These are phyloP conservation scores for Coemansia sp. DNA, from an alignment of 371 early-diverging fungal genomes.

Conservation along the genomic window DNA sequence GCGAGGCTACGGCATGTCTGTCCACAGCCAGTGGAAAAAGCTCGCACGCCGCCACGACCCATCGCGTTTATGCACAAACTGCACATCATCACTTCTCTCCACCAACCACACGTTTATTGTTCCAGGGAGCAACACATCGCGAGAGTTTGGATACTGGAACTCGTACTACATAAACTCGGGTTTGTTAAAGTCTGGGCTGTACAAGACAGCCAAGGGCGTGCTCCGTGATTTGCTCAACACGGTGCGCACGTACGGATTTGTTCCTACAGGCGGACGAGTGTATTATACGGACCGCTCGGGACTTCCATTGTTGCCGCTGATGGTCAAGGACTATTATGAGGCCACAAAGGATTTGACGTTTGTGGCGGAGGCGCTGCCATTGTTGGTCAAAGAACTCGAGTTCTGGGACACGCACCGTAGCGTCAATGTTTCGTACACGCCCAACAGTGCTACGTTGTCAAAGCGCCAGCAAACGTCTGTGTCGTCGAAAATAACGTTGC, in stretches of 20 bases:
- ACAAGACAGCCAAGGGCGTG: conserved; percentile 63
- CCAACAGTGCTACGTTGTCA: conserved; percentile 8
- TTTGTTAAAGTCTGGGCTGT: conserved; percentile 64
- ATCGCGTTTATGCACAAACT: conserved; percentile 58
- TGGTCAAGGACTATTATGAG: conserved; percentile 68
- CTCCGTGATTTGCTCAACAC: conserved; percentile 68
- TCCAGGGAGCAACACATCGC: conserved; percentile 81
- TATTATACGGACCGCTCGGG: conserved; percentile 88
- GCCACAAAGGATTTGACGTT: conserved; percentile 60
- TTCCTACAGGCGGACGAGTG: conserved; percentile 83
- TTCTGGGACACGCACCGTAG: conserved; percentile 62
- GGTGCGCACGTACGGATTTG: conserved; percentile 72
- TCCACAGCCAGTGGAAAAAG: conserved; percentile 65
- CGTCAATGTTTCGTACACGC: conserved; percentile 34
- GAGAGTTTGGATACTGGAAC: conserved; percentile 93
- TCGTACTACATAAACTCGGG: conserved; percentile 83
- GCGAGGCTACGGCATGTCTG: conserved; percentile 56
- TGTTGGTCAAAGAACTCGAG: conserved; percentile 65
- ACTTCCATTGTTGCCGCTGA: conserved; percentile 78
- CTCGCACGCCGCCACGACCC: conserved; percentile 59
- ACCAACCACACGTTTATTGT: conserved; percentile 70
- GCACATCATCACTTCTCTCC: conserved; percentile 58
- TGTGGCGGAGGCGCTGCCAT: conserved; percentile 57
- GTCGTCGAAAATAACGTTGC: conserved; percentile 14
- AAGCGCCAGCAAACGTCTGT: conserved; percentile 13